phyloP scores from a whole-genome alignment of 805 yeast genomes.

The Hanseniaspora lindneri region DNA sequence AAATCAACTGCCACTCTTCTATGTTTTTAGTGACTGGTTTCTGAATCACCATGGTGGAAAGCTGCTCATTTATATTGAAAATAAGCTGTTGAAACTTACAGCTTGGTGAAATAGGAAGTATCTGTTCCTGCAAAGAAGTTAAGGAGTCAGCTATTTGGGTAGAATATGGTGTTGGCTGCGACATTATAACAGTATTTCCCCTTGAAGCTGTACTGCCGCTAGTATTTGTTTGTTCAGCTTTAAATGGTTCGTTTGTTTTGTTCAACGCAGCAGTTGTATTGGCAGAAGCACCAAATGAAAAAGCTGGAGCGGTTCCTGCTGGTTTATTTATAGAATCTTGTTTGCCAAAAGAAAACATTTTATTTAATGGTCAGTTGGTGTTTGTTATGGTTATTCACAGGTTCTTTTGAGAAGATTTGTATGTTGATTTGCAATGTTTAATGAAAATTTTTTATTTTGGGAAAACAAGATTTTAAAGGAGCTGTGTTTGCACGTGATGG shows the following conservation, averaged over 20 bases:
- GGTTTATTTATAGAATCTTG: not conserved
- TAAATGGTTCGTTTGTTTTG: not conserved
- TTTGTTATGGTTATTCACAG: not conserved
- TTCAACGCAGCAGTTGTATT: not conserved
- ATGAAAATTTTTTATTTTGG: no score
- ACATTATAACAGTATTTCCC: not conserved
- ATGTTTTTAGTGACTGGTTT: slow-evolving; percentile 12
- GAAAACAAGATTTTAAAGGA: no score
- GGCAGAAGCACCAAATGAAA: not conserved
- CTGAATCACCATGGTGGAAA: not conserved
- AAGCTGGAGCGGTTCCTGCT: not conserved
- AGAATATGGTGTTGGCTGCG: slow-evolving; percentile 9
- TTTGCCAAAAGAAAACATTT: not conserved
- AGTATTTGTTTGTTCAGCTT: not conserved
- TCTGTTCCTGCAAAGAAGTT: slow-evolving; percentile 8
- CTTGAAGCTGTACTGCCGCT: no score
- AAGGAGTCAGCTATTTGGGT: slow-evolving; percentile 7
- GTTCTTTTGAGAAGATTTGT: not conserved
- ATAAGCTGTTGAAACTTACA: slow-evolving; percentile 15
- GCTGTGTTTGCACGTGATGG: no score
- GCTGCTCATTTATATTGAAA: slow-evolving; percentile 1
- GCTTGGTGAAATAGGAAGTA: slow-evolving; percentile 5
- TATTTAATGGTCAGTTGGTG: not conserved
- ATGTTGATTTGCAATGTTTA: not conserved
- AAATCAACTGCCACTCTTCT: slow-evolving; percentile 13